phyloP scores from a whole-genome alignment of 164 flowering plant species.

The Aristolochia californica region DNA sequence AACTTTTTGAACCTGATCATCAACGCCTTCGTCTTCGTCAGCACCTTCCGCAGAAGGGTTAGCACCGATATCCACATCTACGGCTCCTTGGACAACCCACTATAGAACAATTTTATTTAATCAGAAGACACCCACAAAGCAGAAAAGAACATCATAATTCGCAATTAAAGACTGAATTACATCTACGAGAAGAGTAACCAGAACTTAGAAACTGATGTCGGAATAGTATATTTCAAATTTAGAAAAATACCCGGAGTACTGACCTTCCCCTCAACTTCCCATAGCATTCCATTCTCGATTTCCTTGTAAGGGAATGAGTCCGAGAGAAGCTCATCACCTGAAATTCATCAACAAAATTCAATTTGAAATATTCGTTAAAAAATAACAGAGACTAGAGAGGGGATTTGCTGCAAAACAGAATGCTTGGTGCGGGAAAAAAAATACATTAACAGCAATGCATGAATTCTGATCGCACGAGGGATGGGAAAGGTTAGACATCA shows the following conservation, averaged over 20 bases:
- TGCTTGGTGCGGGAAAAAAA: not conserved
- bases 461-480: no score
- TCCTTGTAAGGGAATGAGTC: slow-evolving; percentile 70
- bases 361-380: not conserved
- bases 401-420: not conserved
- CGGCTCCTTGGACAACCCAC: slow-evolving; percentile 90
- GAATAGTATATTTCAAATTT: no score
- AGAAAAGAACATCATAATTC: not conserved
- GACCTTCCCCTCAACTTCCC: slow-evolving; percentile 87
- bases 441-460: not conserved
- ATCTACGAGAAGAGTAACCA: no score
- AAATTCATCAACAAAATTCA: slow-evolving; percentile 7
- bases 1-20: slow-evolving; percentile 69
- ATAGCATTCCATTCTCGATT: slow-evolving; percentile 49
- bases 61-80: slow-evolving; percentile 86
- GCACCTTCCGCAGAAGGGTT: slow-evolving; percentile 95
- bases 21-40: slow-evolving; percentile 77
- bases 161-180: no score
- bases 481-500: no score
- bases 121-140: not conserved
- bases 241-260: slow-evolving; percentile 4
- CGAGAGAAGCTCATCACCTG: slow-evolving; percentile 74
- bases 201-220: no score
- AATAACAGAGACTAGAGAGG: not conserved
- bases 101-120: slow-evolving; percentile 10